Evolutionary conservation across 371 early-diverging fungal species (phyloP).

Genomic region (Mortierella sp.): DNA sequence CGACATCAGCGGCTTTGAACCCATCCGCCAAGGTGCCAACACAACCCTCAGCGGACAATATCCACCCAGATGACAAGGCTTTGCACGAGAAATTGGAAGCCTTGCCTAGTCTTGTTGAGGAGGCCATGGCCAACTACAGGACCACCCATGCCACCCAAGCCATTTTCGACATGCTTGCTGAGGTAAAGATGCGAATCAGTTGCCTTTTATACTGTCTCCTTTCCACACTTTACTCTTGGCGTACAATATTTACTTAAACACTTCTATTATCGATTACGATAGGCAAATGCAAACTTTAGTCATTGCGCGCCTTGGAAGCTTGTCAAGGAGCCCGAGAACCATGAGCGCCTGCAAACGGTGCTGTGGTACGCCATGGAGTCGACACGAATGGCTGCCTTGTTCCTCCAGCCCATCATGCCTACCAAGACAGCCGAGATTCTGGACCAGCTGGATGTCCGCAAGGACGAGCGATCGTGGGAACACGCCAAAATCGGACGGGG

Average conservation of each 20-base stretch:
- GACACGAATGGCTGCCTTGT: constrained; percentile 77
- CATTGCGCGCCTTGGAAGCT: constrained; percentile 88
- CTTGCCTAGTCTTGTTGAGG: constrained; percentile 49
- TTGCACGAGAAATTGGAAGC: constrained; percentile 57
- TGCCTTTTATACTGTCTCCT: too few relatives aligned
- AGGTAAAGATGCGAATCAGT: too few relatives aligned
- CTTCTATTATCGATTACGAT: not conserved
- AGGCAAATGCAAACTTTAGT: constrained; percentile 84
- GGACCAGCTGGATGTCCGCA: constrained; percentile 68
- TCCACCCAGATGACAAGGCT: constrained; percentile 56
- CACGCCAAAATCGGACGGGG: constrained; percentile 36
- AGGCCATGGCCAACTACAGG: constrained; percentile 56
- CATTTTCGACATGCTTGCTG: constrained; percentile 69
- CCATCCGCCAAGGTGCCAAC: constrained; percentile 64
- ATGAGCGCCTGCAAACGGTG: constrained; percentile 68
- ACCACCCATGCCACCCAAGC: constrained; percentile 65
- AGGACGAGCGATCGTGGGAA: constrained; percentile 66
- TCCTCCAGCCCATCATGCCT: constrained; percentile 93
- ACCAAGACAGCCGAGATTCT: constrained; percentile 75
- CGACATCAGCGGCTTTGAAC: constrained; percentile 70
- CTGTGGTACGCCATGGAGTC: constrained; percentile 85
- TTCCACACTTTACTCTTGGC: too few relatives aligned
- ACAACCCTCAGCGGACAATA: constrained; percentile 18
- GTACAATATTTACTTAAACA: too few relatives aligned
- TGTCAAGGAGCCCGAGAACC: constrained; percentile 58